Evolutionary conservation across 2,329 filamentous ascomycete species (phyloP), one percentile per base, ranked within the genome.

Genomic region (Lachnellula cervina): DNA sequence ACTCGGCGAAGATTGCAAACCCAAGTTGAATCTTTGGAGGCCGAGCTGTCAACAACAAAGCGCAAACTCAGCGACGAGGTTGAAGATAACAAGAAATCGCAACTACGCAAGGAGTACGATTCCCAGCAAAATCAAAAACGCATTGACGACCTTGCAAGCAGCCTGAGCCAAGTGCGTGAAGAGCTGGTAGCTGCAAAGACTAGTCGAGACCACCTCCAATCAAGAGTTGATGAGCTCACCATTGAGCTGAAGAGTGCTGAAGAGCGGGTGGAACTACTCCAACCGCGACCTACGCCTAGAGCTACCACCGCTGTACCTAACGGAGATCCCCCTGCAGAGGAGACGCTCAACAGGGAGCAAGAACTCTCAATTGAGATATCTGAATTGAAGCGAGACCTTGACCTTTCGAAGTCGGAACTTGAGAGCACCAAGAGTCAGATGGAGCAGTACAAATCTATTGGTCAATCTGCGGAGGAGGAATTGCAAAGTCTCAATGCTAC

Each of bases 221-320:
- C 86, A 35, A 83, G 92, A 55, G 90, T 96, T 3, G 89, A 96
- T 62, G 93, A 97, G 73, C 76, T 99, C 53, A 88, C 87, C 25
- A 88, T 95, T 55, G 90, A 97, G 69, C 77, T 97, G 25, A 88
- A 88, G 64, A 91, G 88, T 66, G 90, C 92, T 0, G 91, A 97
- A 70, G 94, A 97, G 71, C 88, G 91, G 50, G 80, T 89, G 5
- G 86, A 89, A 62, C 82, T 91, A 32, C 77, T 97, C 54, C 90
- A 94, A 62, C 87, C 90, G n/a, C 83, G 87, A 55, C 87, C 88
- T 4, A 89, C 85, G 0, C 79, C 86, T 1, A 77, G 86, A 59
- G 75, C 80, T 4, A 78, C 76, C 5, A 66, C 72, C 21, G 71
- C 72, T 47, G 70, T 72, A 52, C 70, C 73, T 46, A 71, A 72